phyloP scores from a whole-genome alignment of 192 early-diverging fungal species.

The Kappamyces sp. region DNA sequence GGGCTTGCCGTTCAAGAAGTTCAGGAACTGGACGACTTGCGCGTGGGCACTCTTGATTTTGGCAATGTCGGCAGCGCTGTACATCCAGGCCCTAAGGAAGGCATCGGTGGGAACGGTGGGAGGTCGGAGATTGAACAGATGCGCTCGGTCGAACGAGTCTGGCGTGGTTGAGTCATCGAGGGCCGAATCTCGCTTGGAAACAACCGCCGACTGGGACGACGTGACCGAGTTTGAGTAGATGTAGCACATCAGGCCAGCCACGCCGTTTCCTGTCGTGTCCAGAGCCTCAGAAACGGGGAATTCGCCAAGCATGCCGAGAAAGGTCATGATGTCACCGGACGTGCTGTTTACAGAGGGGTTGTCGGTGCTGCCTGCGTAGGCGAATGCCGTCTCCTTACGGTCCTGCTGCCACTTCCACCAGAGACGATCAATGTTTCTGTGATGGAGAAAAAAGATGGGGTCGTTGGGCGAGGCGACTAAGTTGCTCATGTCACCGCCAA shows the following conservation, averaged over 20 bases:
- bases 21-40: slow-evolving; percentile 17
- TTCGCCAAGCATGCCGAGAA: slow-evolving; percentile 20
- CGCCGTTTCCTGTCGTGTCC: slow-evolving; percentile 8
- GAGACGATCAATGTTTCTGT: slow-evolving; percentile 33
- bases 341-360: slow-evolving; percentile 2
- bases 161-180: no score
- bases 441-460: slow-evolving; percentile 39
- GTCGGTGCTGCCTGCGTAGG: slow-evolving; percentile 9
- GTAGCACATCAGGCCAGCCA: slow-evolving; percentile 14
- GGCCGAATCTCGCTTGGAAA: no score
- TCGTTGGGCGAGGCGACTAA: slow-evolving; percentile 24
- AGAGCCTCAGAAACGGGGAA: slow-evolving; percentile 15
- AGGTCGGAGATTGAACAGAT: slow-evolving; percentile 22
- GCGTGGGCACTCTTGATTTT: slow-evolving; percentile 12
- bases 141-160: slow-evolving; percentile 19
- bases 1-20: slow-evolving; percentile 18
- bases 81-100: slow-evolving; percentile 14
- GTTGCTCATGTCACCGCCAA: neutral
- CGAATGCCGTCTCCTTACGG: slow-evolving; percentile 18
- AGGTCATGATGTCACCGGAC: slow-evolving; percentile 12
- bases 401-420: slow-evolving; percentile 24
- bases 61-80: slow-evolving; percentile 13
- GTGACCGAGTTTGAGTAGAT: slow-evolving; percentile 17
- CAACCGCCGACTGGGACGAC: no score
- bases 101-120: slow-evolving; percentile 8